Percentiles rank a stretch among this genome's conserved stretches.
Conservation (phyloP, 2,329 filamentous ascomycete genomes). For the Epichloe gansuensis region DNA sequence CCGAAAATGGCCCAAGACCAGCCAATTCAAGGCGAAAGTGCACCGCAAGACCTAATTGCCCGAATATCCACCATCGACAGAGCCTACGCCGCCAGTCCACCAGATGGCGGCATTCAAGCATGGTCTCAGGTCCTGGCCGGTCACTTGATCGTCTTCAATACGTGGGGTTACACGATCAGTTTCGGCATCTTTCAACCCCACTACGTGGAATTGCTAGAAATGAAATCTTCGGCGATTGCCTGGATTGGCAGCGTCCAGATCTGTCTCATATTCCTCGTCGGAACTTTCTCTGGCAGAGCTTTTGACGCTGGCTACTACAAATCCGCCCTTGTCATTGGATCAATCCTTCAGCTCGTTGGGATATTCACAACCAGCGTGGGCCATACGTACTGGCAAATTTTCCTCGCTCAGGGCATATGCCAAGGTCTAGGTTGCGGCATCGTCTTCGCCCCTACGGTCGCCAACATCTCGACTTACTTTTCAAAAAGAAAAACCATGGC, state of each 20-base stretch:
- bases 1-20: background rate
- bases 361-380: conserved; percentile 33
- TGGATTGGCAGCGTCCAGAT: conserved; percentile 39
- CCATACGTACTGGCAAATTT: conserved; percentile 33
- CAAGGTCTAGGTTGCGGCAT: conserved; percentile 43
- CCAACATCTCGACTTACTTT: conserved; percentile 50
- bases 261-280: conserved; percentile 28
- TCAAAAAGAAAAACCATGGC: conserved; percentile 45
- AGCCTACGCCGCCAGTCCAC: conserved; percentile 11
- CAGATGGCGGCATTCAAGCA: conserved; percentile 24
- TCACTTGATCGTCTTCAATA: conserved; percentile 25
- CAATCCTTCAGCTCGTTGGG: conserved; percentile 31
- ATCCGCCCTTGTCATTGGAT: conserved; percentile 20
- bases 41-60: background rate
- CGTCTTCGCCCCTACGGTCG: conserved; percentile 40
- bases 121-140: conserved; percentile 28
- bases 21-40: background rate
- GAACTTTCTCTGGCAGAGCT: conserved; percentile 28
- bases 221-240: conserved; percentile 26
- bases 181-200: conserved; percentile 28
- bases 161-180: conserved; percentile 26
- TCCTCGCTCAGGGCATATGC: conserved; percentile 43
- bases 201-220: conserved; percentile 22
- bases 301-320: conserved; percentile 31
- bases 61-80: conserved; percentile 1